These are phyloP conservation scores for Cladosporium sp. DNA, from an alignment of 2,329 filamentous ascomycete species.

Conservation along the genomic window DNA sequence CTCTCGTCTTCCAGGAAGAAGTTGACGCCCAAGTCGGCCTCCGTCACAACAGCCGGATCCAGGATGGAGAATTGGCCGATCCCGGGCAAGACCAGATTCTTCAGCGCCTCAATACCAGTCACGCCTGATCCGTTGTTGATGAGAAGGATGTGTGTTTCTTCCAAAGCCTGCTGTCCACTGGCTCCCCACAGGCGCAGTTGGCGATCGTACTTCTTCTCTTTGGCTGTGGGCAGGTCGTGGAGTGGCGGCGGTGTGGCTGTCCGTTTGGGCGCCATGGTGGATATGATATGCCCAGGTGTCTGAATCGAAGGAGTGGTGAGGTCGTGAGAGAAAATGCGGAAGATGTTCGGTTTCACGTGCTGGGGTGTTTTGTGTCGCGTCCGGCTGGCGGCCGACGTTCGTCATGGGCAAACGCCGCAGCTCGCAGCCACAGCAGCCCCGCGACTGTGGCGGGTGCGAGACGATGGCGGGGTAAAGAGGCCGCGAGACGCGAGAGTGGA, in stretches of 20 bases:
- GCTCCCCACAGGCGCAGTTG: constrained; percentile 95
- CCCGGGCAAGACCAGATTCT: constrained; percentile 93
- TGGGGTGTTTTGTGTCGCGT: background rate
- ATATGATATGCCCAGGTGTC: background rate
- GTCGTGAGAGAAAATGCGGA: background rate
- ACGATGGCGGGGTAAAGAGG: background rate
- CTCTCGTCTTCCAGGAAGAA: constrained; percentile 85
- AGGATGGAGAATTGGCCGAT: constrained; percentile 89
- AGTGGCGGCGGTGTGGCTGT: constrained; percentile 38
- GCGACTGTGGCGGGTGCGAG: background rate
- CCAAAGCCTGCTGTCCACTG: constrained; percentile 80
- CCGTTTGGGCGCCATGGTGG: constrained; percentile 17
- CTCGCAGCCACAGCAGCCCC: background rate
- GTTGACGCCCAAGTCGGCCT: constrained; percentile 86
- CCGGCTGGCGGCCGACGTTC: background rate
- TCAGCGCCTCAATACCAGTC: constrained; percentile 83
- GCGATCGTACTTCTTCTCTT: constrained; percentile 73
- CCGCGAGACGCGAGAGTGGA: background rate
- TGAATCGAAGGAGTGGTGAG: too few species aligned
- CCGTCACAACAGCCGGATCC: constrained; percentile 69
- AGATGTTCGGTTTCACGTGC: background rate
- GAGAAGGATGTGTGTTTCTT: constrained; percentile 84
- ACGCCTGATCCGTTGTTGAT: constrained; percentile 83
- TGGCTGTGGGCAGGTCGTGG: constrained; percentile 49
- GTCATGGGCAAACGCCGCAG: background rate